Base-by-base conservation (phyloP, 1,284 basidiomycete species). In the Leccinum ambiguum region DNA sequence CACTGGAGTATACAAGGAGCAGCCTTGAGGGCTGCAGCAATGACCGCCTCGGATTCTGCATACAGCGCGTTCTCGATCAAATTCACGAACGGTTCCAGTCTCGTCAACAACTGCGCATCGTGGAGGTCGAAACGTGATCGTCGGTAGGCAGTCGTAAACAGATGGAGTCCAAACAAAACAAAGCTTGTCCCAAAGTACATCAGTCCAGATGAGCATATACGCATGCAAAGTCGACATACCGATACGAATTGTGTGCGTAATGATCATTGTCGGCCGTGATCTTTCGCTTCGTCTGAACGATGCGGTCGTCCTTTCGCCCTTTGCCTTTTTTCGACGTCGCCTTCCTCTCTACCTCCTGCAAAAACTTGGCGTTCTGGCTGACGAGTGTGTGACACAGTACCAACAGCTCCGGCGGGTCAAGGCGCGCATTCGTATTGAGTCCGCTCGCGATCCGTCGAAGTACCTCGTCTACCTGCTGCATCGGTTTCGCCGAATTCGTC, bases 31-130 rank as follows among this genome's bases (percentile, higher is more conserved):
- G 91, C 93, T 0, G 92, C 84, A 10, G 86, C 79, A n/a, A 98
- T 81, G 14, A 99, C 93, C 14, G 88, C 81, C 7, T 90, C 85
- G 61, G 90, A 90, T 45, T 86, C 88, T 6, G 96, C 92, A 76
- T 98, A 98, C 0, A 99, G 85, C 0, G 94, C 92, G 74, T 99
- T 97, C 43, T 96, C 97, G 60, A 98, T 91, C 11, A 91, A 86
- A 45, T 87, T 82, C 18, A 98, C 90, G 80, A 98, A 91, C 0
- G 94, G 87, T 64, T 97, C 93, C 23, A 99, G 82, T 54, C 94
- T 89, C 11, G 90, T 81, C 60, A 96, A 82, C 59, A 93, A 84
- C 26, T 85, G 80, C 4, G 82, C 71, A 70, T 97, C 88, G 36
- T 87, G 86, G 74, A 97, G 90, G 74, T 97, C 90, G 72, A 98